Evolutionary conservation across 2,329 filamentous ascomycete species (phyloP).

Genomic region (Microsporum ferrugineum): DNA sequence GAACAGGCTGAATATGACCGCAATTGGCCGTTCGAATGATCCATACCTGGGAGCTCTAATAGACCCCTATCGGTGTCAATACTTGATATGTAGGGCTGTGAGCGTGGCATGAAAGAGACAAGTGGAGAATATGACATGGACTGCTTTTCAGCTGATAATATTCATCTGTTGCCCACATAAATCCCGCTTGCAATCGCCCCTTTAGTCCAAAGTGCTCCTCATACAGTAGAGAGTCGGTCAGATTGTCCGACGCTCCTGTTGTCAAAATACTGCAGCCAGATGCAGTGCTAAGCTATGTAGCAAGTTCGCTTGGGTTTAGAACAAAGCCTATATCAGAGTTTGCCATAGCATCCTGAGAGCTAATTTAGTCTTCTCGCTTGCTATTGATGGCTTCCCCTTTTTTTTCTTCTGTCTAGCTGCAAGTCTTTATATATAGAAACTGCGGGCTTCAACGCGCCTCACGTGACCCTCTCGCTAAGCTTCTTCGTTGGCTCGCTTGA

Average conservation of each 20-base stretch:
- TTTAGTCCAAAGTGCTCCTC: neutral
- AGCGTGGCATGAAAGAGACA: neutral
- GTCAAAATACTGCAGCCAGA: neutral
- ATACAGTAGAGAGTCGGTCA: neutral
- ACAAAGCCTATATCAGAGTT: neutral
- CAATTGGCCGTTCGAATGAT: slow-evolving; percentile 9
- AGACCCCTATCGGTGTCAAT: too few relatives aligned
- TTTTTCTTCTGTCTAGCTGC: too few relatives aligned
- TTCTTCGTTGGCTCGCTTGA: neutral
- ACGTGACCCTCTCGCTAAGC: neutral
- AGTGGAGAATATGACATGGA: neutral
- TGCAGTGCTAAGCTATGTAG: neutral
- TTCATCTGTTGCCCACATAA: neutral
- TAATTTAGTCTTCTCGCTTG: too few relatives aligned
- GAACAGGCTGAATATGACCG: slow-evolving; percentile 3
- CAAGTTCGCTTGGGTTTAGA: neutral
- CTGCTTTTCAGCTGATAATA: neutral
- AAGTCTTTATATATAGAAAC: too few relatives aligned
- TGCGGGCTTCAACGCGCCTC: neutral
- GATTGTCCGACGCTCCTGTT: neutral
- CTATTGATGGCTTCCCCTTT: too few relatives aligned
- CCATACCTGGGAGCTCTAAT: too few relatives aligned
- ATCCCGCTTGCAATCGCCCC: neutral
- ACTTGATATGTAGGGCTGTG: neutral
- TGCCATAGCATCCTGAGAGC: neutral